These are phyloP conservation scores for Sugiyamaella neomexicana DNA, from an alignment of 1,139 yeast genomes.

Conservation along the genomic window DNA sequence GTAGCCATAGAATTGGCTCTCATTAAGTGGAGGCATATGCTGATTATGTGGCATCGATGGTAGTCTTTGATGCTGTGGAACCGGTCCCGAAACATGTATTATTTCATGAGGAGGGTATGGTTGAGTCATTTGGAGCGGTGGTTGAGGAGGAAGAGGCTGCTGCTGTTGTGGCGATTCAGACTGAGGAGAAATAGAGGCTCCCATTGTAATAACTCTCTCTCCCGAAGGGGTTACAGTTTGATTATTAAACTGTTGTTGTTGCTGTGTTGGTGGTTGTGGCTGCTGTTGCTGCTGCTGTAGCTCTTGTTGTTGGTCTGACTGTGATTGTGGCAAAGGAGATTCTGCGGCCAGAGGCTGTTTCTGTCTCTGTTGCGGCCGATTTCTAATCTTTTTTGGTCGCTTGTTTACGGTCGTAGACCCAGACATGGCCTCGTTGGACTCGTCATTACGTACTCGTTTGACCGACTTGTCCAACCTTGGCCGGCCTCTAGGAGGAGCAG, in stretches of 20 bases:
- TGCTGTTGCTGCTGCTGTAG: conserved; percentile 1
- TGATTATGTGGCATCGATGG: conserved; percentile 12
- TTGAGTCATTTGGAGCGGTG: conserved; percentile 5
- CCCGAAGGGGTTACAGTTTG: not conserved
- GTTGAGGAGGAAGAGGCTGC: conserved; percentile 1
- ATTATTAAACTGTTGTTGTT: conserved; percentile 11
- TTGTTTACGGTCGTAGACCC: not conserved
- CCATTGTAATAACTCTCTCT: not conserved
- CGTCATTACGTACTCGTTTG: conserved; percentile 11
- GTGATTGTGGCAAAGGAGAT: not conserved
- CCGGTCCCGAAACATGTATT: conserved; percentile 1
- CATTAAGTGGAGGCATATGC: conserved; percentile 10
- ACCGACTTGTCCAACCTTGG: not conserved
- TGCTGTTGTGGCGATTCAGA: conserved; percentile 13
- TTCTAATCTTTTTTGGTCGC: conserved; percentile 6
- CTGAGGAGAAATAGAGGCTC: not conserved
- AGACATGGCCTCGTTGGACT: not conserved
- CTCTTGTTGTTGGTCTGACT: not conserved
- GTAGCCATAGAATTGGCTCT: conserved; percentile 12
- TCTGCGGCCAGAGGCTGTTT: too few species aligned
- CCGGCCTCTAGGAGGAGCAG: conserved; percentile 12
- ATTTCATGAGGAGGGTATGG: conserved; percentile 4
- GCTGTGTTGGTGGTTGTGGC: conserved; percentile 6
- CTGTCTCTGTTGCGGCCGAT: not conserved
- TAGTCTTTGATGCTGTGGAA: conserved; percentile 4